Evolutionary conservation across 441 rosid genomes (phyloP), one percentile per base, ranked within the genome.

Genomic region (Erysimum pusillum): DNA sequence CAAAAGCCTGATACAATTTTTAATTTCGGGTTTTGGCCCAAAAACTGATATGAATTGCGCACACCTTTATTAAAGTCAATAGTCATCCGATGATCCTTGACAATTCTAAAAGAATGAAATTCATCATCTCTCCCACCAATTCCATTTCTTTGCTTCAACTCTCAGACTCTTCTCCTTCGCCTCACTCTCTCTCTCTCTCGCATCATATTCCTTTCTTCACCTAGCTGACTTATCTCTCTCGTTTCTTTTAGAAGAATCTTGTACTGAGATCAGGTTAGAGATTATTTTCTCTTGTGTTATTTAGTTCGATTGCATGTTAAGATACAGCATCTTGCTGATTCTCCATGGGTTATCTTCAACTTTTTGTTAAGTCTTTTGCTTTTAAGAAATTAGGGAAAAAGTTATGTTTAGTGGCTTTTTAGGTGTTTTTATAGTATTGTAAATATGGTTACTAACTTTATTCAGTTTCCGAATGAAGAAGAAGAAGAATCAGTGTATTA

Each of bases 121-220:
- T 42, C 17, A 17, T 34, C 64, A 62, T 52, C 65, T 34, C 59
- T 54, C 69, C 42, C 78, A 67, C 70, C 78, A 78, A 31, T 51
- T 60, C 2, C 70, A 49, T 67, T 61, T 45, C 74, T 73, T 73
- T 67, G 8, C 81, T 73, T 74, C 14, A 2, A 66, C 74, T 73
- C 54, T 54, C 68, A 65, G 73, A 39, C 77, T 78, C 63, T 52
- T 46, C 44, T 17, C 45, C 13, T 39, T 8, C 17, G 17, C 12
- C 34, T 65, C 67, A n/a, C 69, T 25, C 69, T 58, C 54, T 52
- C 42, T 4, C 15, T 53, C 67, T 67, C 41, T 22, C 42, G 14
- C 32, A 7, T 49, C 13, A 25, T 28, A 11, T 64, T 57, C 72
- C 28, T 78, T 71, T 35, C 70, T 72, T 78, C 51, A 18, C 54